A percentile compares a stretch with the other conserved stretches of the same genome.
These are phyloP conservation scores for Ascochyta koolunga DNA, from an alignment of 2,329 filamentous ascomycete species.

Conservation along the genomic window DNA sequence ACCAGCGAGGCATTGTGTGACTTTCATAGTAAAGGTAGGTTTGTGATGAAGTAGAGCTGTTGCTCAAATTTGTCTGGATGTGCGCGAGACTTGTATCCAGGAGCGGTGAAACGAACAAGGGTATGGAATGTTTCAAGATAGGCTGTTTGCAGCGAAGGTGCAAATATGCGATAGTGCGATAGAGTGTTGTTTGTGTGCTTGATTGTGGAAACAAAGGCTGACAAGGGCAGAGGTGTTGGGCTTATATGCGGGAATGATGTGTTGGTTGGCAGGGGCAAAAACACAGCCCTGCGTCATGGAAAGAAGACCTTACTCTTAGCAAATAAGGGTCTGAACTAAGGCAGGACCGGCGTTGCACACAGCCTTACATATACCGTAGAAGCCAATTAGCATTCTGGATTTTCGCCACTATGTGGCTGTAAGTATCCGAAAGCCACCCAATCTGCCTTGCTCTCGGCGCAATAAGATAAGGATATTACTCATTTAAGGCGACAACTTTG, in stretches of 20 bases:
- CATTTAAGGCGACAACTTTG: neutral
- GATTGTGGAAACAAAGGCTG: neutral
- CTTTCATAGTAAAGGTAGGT: constrained; percentile 32
- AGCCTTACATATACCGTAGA: constrained; percentile 6
- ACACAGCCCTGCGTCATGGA: constrained; percentile 12
- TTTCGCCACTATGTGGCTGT: constrained; percentile 10
- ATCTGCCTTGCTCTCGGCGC: constrained; percentile 5
- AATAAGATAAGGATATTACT: neutral
- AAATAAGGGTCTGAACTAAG: neutral
- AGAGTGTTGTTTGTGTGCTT: constrained; percentile 1
- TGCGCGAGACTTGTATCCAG: constrained; percentile 3
- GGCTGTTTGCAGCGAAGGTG: neutral
- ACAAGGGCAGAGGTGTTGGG: constrained; percentile 1
- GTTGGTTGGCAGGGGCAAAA: constrained; percentile 9
- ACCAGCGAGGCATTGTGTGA: constrained; percentile 31
- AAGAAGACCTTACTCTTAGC: neutral
- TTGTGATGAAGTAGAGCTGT: constrained; percentile 1
- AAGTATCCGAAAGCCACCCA: neutral
- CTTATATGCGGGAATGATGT: constrained; percentile 2
- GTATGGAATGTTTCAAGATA: neutral
- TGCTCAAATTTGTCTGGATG: neutral
- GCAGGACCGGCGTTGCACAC: neutral
- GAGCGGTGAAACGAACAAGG: constrained; percentile 5
- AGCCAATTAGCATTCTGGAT: constrained; percentile 2
- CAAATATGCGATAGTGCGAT: neutral